Conservation (phyloP, 2,329 filamentous ascomycete genomes). For the Penicillium verrucosum region DNA sequence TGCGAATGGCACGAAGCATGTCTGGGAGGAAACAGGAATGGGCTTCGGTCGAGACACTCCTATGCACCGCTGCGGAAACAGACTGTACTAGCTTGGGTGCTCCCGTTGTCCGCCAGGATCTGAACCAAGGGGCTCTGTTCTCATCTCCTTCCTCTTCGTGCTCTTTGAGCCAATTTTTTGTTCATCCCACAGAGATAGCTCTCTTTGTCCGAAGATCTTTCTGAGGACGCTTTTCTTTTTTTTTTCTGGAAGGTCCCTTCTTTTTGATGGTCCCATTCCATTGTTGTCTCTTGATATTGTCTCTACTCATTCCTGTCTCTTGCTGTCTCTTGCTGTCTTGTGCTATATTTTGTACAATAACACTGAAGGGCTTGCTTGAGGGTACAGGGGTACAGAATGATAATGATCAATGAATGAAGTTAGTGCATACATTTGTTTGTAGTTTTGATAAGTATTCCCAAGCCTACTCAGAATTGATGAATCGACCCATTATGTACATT, state of each 20-base stretch:
- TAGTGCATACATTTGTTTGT: background rate
- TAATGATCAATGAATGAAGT: background rate
- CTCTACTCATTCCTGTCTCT: too few species aligned
- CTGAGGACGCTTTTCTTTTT: background rate
- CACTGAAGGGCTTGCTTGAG: background rate
- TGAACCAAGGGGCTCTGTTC: too few species aligned
- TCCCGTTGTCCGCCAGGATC: too few species aligned
- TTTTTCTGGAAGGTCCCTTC: background rate
- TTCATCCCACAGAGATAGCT: background rate
- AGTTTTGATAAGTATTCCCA: background rate
- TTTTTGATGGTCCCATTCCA: too few species aligned
- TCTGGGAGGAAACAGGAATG: too few species aligned
- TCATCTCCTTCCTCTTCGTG: too few species aligned
- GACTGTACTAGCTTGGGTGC: too few species aligned
- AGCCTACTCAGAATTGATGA: background rate
- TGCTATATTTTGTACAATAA: background rate
- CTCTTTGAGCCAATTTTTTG: background rate
- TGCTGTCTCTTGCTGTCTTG: too few species aligned
- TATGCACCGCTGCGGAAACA: too few species aligned
- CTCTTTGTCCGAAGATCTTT: background rate
- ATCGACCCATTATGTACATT: background rate
- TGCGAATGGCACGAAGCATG: too few species aligned
- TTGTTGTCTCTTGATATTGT: too few species aligned
- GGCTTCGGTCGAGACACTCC: too few species aligned
- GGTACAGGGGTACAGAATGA: background rate